phyloP scores from a whole-genome alignment of 345 rosid species.

The Hypericum perforatum region DNA sequence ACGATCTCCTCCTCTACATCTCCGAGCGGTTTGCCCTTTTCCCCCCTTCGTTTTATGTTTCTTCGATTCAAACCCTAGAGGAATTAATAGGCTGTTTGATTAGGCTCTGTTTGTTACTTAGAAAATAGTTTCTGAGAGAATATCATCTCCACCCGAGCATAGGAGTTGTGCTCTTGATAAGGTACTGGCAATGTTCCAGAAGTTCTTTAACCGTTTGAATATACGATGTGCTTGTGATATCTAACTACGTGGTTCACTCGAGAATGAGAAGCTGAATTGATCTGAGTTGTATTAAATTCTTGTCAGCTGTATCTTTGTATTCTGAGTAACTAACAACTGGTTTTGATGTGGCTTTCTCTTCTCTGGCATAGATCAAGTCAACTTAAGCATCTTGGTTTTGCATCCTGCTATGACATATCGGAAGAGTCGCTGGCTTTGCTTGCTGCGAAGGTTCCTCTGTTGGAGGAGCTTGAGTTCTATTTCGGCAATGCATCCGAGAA shows the following conservation, averaged over 20 bases:
- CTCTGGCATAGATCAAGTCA: slow-evolving; percentile 30
- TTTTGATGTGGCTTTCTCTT: background rate
- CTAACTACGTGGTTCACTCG: no score
- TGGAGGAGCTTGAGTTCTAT: slow-evolving; percentile 12
- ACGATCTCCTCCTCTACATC: slow-evolving; percentile 37
- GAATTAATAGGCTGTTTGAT: no score
- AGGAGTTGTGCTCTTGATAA: no score
- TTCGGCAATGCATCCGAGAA: slow-evolving; percentile 20
- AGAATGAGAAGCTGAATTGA: no score
- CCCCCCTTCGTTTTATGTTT: background rate
- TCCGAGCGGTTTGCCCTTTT: slow-evolving; percentile 29
- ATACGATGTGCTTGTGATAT: background rate
- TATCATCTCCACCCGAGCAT: no score
- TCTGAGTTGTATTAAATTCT: no score
- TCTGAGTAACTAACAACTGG: no score
- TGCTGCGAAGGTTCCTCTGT: slow-evolving; percentile 33
- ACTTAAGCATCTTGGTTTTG: slow-evolving; percentile 39
- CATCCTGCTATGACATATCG: slow-evolving; percentile 21
- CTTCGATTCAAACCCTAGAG: no score
- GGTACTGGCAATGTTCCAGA: no score
- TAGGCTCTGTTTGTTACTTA: no score
- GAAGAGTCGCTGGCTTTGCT: slow-evolving; percentile 33
- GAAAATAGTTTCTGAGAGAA: no score
- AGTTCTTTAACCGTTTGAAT: background rate
- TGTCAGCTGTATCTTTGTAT: no score